Base-by-base conservation (phyloP, 2,329 filamentous ascomycete genomes). In the Trichoderma sp. region DNA sequence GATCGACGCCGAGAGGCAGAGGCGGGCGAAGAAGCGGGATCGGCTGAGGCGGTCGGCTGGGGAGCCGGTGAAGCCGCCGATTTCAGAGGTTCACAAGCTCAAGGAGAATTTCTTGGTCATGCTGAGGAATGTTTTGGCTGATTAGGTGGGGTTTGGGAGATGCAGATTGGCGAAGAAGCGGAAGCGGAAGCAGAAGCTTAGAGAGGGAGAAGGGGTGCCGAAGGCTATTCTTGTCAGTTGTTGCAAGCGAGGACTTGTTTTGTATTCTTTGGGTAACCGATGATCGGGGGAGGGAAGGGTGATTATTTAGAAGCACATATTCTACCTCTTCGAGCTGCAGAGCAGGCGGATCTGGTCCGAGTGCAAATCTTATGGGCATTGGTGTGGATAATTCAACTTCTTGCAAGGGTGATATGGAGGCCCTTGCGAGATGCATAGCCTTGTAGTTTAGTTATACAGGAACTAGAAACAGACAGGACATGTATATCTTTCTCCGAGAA, bases 1-100 rank as follows among this genome's bases (percentile, higher is more conserved):
- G 1, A 96, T 99, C 69, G 88, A 88, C 68, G 91, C 91, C 6
- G 95, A 98, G 81, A 83, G 94, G 66, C 90, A 88, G 72, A 84
- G 92, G 67, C 84, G 94, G 68, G 84, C 87, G 9, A 91, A 89
- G 80, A 87, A 85, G 70, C 91, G 93, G 73, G 93, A 97, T 74
- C 86, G 90, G 66, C 82, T 99, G 61, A 85, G 92, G 68, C 83
- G 92, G 61, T 89, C 85, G 50, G 92, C 93, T 1, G 93, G 93
- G 39, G 92, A 97, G 79, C 93, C 93, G 1, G 80, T 83, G 60
- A 97, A 97, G 79, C 93, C 93, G 3, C 78, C 82, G 1, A 86
- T 97, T n/a, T 80, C 78, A 26, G 93, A 97, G 80, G 85, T 97
- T 59, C 82, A 91, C 73, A 93, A 93, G 75, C 78, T 97, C 73